A percentile compares a stretch with the other conserved stretches of the same genome.
Conservation (phyloP, 2,329 filamentous ascomycete genomes). For the Cladosporium phlei region DNA sequence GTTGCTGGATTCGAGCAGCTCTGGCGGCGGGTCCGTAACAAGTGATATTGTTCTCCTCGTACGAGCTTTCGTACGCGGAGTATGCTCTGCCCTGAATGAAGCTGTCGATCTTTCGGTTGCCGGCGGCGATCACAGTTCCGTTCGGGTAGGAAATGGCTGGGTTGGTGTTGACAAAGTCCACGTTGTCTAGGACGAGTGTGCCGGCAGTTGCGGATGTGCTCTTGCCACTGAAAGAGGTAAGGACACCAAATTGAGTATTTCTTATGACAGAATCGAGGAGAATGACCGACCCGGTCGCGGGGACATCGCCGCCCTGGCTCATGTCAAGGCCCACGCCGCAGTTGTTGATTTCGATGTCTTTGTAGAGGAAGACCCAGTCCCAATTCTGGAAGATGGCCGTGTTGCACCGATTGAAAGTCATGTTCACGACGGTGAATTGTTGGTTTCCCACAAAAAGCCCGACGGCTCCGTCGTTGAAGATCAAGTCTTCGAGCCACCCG, state of each 20-base stretch:
- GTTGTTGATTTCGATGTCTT: constrained; percentile 60
- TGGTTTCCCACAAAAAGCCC: constrained; percentile 80
- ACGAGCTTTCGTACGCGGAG: constrained; percentile 37
- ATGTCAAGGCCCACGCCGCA: constrained; percentile 70
- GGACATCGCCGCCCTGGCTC: constrained; percentile 43
- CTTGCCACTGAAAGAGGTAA: constrained; percentile 62
- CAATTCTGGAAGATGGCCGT: constrained; percentile 86
- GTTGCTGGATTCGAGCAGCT: constrained; percentile 29
- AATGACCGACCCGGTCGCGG: constrained; percentile 74
- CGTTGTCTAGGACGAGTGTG: constrained; percentile 80
- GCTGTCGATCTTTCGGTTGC: constrained; percentile 59
- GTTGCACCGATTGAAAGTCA: constrained; percentile 75
- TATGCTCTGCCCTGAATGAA: constrained; percentile 73
- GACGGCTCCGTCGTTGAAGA: constrained; percentile 75
- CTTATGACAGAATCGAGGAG: constrained; percentile 73
- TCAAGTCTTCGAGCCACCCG: constrained; percentile 76
- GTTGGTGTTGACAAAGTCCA: constrained; percentile 63
- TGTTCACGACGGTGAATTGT: constrained; percentile 79
- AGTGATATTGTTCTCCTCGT: constrained; percentile 20
- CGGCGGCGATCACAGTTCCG: constrained; percentile 60
- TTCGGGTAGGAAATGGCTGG: constrained; percentile 59
- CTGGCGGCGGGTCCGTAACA: constrained; percentile 28
- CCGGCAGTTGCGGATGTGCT: constrained; percentile 66
- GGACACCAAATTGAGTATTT: constrained; percentile 70
- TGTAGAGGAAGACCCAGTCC: constrained; percentile 85